These are phyloP conservation scores for Ogataea pini DNA, from an alignment of 805 yeast genomes.

Conservation along the genomic window DNA sequence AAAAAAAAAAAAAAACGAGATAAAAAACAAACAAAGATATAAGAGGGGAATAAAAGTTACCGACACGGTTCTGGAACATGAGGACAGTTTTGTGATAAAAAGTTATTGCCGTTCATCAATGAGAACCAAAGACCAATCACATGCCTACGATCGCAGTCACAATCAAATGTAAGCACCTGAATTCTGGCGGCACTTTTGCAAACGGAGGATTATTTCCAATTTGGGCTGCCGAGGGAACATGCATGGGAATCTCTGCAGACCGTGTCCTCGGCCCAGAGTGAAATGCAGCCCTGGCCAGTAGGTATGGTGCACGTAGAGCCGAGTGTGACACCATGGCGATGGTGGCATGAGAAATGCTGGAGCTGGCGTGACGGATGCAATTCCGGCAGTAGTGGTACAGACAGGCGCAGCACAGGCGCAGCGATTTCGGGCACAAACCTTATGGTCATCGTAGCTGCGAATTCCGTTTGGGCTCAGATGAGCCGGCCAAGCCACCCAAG, in stretches of 20 bases:
- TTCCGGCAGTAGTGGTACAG: no score
- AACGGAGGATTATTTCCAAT: background rate
- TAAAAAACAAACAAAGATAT: background rate
- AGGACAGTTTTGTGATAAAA: no score
- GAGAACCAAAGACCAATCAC: background rate
- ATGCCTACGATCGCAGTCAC: no score
- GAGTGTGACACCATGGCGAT: background rate
- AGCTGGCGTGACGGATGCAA: background rate
- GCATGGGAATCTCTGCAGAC: conserved; percentile 1
- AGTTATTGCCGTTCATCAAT: no score
- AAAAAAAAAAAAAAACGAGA: background rate
- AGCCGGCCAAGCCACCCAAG: no score
- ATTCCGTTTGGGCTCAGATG: no score
- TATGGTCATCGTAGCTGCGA: no score
- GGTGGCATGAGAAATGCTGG: background rate
- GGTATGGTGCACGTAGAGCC: background rate
- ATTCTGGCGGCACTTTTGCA: background rate
- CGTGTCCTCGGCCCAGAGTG: background rate
- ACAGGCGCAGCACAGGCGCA: background rate
- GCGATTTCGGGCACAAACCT: no score
- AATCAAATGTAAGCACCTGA: no score
- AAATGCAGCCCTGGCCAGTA: conserved; percentile 1
- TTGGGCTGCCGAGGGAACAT: background rate
- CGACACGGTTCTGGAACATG: background rate
- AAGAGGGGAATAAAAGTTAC: background rate